Conservation (phyloP, 1,284 basidiomycete genomes). For the Sporisorium exsertum region DNA sequence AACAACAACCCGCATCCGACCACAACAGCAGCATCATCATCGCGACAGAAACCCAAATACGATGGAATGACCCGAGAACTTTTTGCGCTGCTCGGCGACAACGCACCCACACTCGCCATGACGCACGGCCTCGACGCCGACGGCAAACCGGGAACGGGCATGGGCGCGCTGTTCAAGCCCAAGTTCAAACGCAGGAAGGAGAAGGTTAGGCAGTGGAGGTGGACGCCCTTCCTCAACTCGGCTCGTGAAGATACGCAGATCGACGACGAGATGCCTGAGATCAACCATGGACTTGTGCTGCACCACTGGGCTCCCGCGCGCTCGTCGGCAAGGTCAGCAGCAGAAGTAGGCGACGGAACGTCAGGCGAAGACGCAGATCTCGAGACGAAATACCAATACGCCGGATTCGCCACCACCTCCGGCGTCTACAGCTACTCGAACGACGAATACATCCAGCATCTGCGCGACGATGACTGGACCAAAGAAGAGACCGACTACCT, state of each 20-base stretch:
- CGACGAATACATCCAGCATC: constrained; percentile 86
- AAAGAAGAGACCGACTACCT: constrained; percentile 95
- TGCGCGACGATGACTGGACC: constrained; percentile 89
- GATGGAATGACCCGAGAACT: constrained; percentile 89
- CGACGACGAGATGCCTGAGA: constrained; percentile 36
- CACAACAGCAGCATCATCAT: constrained; percentile 15
- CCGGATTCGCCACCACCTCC: constrained; percentile 81
- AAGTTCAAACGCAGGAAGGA: constrained; percentile 85
- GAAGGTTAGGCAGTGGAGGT: constrained; percentile 69
- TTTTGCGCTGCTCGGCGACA: constrained; percentile 91
- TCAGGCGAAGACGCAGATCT: constrained; percentile 23
- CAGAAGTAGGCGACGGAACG: background rate
- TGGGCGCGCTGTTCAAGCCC: constrained; percentile 74
- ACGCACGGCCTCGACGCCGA: constrained; percentile 32
- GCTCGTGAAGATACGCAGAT: constrained; percentile 58
- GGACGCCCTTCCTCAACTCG: constrained; percentile 63
- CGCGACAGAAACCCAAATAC: constrained; percentile 43
- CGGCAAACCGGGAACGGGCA: constrained; percentile 63
- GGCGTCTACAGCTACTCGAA: constrained; percentile 84
- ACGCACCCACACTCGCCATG: constrained; percentile 79
- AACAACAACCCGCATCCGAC: constrained; percentile 45
- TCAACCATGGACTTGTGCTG: constrained; percentile 53
- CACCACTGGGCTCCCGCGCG: constrained; percentile 60
- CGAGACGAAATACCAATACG: constrained; percentile 74
- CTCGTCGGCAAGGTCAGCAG: background rate